Conservation (phyloP, 805 yeast species). For the Peterozyma xylosa region DNA sequence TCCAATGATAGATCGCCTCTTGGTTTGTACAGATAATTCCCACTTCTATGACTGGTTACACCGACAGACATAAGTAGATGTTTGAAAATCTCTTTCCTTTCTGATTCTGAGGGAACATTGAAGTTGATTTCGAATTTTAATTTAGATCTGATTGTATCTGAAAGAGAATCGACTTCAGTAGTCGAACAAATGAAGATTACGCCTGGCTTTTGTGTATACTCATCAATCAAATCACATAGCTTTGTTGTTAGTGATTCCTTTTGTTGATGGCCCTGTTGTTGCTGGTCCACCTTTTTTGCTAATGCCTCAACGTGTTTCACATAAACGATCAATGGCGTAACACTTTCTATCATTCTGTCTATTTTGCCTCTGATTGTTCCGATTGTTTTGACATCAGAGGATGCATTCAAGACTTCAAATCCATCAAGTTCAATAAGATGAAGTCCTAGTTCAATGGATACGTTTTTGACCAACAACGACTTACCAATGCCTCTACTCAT, state of each 20-base stretch:
- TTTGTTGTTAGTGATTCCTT: constrained; percentile 43
- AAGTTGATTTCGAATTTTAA: constrained; percentile 74
- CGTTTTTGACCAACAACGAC: constrained; percentile 47
- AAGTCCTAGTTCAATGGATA: constrained; percentile 53
- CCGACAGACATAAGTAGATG: constrained; percentile 27
- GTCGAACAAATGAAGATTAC: constrained; percentile 59
- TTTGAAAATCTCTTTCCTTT: constrained; percentile 57
- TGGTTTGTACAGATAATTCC: constrained; percentile 14
- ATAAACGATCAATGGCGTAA: constrained; percentile 42
- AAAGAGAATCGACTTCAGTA: constrained; percentile 60
- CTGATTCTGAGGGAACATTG: constrained; percentile 71
- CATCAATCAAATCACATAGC: constrained; percentile 48
- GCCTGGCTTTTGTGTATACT: constrained; percentile 34
- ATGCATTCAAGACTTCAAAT: constrained; percentile 54
- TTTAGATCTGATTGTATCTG: constrained; percentile 56
- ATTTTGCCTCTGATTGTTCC: constrained; percentile 73
- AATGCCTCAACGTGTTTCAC: constrained; percentile 71
- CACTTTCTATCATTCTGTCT: constrained; percentile 48
- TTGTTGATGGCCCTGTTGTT: constrained; percentile 30
- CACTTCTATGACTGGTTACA: not conserved
- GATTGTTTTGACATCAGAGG: constrained; percentile 70
- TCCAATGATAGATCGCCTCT: constrained; percentile 46
- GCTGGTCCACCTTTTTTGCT: constrained; percentile 59
- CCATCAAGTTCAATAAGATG: constrained; percentile 67
- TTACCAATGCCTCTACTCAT: constrained; percentile 77